Evolutionary conservation across 2,329 filamentous ascomycete species (phyloP).

Genomic region (Sclerotinia trifoliorum): DNA sequence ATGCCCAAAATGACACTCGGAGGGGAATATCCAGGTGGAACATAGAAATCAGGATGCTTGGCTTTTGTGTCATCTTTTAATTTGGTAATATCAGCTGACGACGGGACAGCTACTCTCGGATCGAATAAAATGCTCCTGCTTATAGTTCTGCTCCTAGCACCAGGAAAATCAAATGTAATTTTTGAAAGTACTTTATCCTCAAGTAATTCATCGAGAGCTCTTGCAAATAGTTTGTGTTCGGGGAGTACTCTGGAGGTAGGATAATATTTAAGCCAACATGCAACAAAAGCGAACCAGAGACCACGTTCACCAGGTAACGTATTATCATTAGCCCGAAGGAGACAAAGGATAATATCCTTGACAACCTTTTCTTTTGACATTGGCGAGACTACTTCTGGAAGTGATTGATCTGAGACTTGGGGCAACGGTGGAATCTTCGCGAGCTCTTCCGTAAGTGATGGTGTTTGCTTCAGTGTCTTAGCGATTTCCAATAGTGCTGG

Average conservation of each 20-base stretch:
- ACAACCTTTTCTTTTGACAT: constrained; percentile 21
- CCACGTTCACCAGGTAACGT: constrained; percentile 37
- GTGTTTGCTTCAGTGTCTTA: neutral
- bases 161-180: constrained; percentile 9
- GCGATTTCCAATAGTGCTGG: constrained; percentile 10
- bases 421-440: neutral
- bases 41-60: constrained; percentile 33
- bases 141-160: constrained; percentile 16
- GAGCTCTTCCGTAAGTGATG: constrained; percentile 13
- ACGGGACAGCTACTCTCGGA: neutral
- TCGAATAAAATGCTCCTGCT: constrained; percentile 17
- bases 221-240: constrained; percentile 32
- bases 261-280: constrained; percentile 34
- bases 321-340: constrained; percentile 31
- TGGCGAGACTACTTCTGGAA: neutral
- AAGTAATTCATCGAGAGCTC: constrained; percentile 34
- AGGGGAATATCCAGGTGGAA: constrained; percentile 35
- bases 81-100: constrained; percentile 21
- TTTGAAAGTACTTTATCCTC: constrained; percentile 27
- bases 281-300: constrained; percentile 37
- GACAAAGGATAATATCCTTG: constrained; percentile 28
- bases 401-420: neutral
- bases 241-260: constrained; percentile 28
- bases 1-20: constrained; percentile 27
- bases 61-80: constrained; percentile 31